Base-by-base conservation (phyloP, 305 asterid species). In the Fraxinus platypoda region DNA sequence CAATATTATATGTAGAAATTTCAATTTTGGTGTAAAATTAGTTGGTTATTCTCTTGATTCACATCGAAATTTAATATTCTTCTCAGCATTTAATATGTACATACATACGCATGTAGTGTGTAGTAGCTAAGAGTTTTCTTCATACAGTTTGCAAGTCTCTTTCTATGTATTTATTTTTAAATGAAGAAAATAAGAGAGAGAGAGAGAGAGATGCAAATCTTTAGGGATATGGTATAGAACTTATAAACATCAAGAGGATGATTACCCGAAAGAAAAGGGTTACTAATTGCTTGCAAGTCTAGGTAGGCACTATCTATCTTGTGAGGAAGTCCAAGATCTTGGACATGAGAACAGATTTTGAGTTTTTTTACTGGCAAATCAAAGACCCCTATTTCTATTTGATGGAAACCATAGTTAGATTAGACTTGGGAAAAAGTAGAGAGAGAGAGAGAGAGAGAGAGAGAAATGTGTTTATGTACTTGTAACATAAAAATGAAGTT, bases 261-360 rank as follows among this genome's bases (percentile, higher is more conserved):
- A 88, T 90, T 86, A 89, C 88, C 81, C 87, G 62, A 81, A 85
- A 90, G 91, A 91, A 91, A 81, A 86, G 85, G 87, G 43, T 37
- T 73, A 46, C 57, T 70, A 31, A 74, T 35, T 81, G 76, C 26
- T 35, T 81, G 76, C 26, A 81, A 38, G 46, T 38, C 46, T 38
- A 8, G 13, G 0, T 76, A 76, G 84, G 57, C 43, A 37, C 43
- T 31, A 31, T 31, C 4, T 8, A 37, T 88, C 66, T 54, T 26
- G 75, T 86, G 93, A 88, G 90, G 92, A 85, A 52, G 75, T 74
- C 78, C 83, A 78, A 83, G 85, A 74, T 83, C 81, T 88, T 81
- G 82, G 89, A 87, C 80, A 77, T 30, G 49, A 79, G 77, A 85
- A 78, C 81, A 81, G 82, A 76, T 75, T 83, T 83, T 85, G 75